Percentiles rank a stretch among this genome's conserved stretches.
Conservation (phyloP, 2,329 filamentous ascomycete species). For the Didymella arachidicola region DNA sequence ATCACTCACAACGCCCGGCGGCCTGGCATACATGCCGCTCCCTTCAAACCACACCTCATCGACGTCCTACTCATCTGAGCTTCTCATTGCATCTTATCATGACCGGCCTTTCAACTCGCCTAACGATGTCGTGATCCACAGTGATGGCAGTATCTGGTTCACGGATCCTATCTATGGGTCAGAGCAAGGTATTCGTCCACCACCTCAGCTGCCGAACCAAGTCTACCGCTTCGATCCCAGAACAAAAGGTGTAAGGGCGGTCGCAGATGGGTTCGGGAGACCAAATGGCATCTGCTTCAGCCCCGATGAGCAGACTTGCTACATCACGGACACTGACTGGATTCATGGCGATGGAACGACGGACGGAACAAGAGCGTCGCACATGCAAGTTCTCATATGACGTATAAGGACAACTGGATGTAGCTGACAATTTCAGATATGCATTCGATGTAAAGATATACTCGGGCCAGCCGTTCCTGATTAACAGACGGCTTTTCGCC, state of each 20-base stretch:
- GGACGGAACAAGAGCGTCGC: conserved; percentile 22
- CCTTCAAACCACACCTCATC: conserved; percentile 23
- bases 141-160: conserved; percentile 56
- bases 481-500: conserved; percentile 33
- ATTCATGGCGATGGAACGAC: conserved; percentile 29
- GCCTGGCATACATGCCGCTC: conserved; percentile 42
- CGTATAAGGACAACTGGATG: too few relatives aligned
- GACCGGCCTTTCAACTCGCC: conserved; percentile 54
- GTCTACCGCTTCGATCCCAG: conserved; percentile 52
- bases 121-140: conserved; percentile 52
- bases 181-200: conserved; percentile 34
- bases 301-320: conserved; percentile 51
- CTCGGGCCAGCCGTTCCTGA: conserved; percentile 23
- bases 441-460: conserved; percentile 30
- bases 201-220: conserved; percentile 34
- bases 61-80: conserved; percentile 12
- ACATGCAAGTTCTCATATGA: conserved; percentile 21
- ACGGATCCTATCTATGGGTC: conserved; percentile 51
- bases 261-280: conserved; percentile 51
- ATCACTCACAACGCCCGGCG: conserved; percentile 36
- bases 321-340: conserved; percentile 53
- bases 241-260: conserved; percentile 46
- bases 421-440: conserved; percentile 20
- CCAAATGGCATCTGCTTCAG: conserved; percentile 56
- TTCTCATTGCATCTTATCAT: conserved; percentile 53